Evolutionary conservation across 2,329 filamentous ascomycete species (phyloP).

Genomic region (Hymenotorrendiella dingleyae): DNA sequence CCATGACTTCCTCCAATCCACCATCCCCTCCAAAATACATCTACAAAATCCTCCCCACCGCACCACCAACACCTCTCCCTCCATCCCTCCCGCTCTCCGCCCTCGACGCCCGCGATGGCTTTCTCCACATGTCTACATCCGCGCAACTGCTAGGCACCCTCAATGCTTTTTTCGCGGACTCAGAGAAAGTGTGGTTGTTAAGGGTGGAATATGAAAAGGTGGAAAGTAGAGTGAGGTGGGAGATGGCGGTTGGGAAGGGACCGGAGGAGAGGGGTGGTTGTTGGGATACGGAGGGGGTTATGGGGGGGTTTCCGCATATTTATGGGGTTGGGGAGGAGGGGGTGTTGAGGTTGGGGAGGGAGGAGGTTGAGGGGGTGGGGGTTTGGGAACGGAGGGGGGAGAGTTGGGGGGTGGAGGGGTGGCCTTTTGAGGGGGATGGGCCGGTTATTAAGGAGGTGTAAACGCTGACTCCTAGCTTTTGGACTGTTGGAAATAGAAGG

Average conservation of each 20-base stretch:
- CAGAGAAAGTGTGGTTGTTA: conserved; percentile 20
- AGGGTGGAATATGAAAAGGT: conserved; percentile 23
- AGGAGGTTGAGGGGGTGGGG: conserved; percentile 22
- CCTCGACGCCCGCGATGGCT: conserved; percentile 25
- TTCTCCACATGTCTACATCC: conserved; percentile 25
- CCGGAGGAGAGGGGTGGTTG: conserved; percentile 19
- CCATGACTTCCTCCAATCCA: neutral
- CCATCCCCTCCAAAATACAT: conserved; percentile 22
- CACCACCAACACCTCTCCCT: conserved; percentile 21
- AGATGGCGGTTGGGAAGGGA: conserved; percentile 18
- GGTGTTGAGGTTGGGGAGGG: conserved; percentile 20
- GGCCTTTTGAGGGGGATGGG: conserved; percentile 22
- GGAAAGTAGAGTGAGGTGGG: conserved; percentile 20
- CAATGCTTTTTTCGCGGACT: conserved; percentile 20
- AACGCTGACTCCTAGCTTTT: neutral
- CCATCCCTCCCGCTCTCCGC: conserved; percentile 23
- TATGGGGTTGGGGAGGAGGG: conserved; percentile 20
- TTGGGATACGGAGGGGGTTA: conserved; percentile 23
- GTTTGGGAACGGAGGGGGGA: conserved; percentile 14
- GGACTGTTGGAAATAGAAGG: neutral
- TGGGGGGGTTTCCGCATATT: conserved; percentile 26
- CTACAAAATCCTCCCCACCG: conserved; percentile 28
- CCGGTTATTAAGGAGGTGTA: conserved; percentile 6
- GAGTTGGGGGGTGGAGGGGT: conserved; percentile 16
- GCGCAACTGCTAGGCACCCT: conserved; percentile 24